Evolutionary conservation across 2,329 filamentous ascomycete species (phyloP), one percentile per base, ranked within the genome.

Genomic region (Ophiostoma tasmaniense): DNA sequence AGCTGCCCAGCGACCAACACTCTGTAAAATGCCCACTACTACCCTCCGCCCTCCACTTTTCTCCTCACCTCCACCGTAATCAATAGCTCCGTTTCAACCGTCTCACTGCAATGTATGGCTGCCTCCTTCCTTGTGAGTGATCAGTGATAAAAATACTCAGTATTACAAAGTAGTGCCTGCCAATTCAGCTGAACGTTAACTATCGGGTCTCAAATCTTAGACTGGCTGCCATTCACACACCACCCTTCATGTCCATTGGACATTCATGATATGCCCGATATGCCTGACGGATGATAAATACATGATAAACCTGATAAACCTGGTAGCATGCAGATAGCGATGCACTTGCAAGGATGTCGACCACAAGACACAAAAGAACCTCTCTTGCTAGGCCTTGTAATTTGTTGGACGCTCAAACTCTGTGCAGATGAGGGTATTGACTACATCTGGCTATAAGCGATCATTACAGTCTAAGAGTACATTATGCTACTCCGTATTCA

Each of bases 1-100:
- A 61, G 55, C 55, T 61, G 55, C 55, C 55, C 55, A 61, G 55
- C 55, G 55, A 61, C 55, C 55, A 61, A 55, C 42, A 25, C 22
- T 25, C n/a, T 55, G 37, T 39, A 14, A 5, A 45, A 50, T 20
- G 45, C 45, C 45, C 17, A 20, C 25, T n/a, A 61, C 25, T 30
- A 61, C 25, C 25, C n/a, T 25, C 50, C 20, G 42, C 42, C 42
- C 42, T 45, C 42, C 42, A 45, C 42, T 45, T 45, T 45, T 45
- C 42, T 45, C 42, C 2, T 45, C 42, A 55, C 50, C n/a, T n/a
- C 45, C 50, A 17, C 17, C 25, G 25, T n/a, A 61, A 33, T 33
- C 25, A 1, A 61, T 17, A 30, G 8, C 55, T 61, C 55, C 55
- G 55, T 61, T 61, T 61, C 55, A 0, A 30, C 55, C 55, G 55